A percentile compares a stretch with the other conserved stretches of the same genome.
phyloP scores from a whole-genome alignment of 305 asterid genomes.

The Plantago coronopus region DNA sequence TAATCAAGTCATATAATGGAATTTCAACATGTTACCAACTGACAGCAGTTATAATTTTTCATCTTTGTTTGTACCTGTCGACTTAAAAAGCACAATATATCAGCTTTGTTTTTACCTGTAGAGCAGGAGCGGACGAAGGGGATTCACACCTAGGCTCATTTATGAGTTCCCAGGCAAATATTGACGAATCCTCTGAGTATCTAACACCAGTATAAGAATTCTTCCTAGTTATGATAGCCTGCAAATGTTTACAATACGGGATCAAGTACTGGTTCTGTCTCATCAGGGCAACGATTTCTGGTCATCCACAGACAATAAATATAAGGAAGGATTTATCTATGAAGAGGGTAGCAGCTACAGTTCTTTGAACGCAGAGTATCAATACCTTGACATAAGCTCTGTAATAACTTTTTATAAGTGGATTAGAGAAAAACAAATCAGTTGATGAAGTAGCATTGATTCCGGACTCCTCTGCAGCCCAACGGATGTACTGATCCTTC shows the following conservation, averaged over 20 bases:
- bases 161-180: constrained; percentile 74
- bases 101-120: constrained; percentile 34
- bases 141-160: constrained; percentile 66
- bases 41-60: too few relatives aligned
- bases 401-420: constrained; percentile 39
- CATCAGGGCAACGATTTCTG: background rate
- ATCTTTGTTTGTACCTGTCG: too few relatives aligned
- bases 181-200: constrained; percentile 53
- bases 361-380: background rate
- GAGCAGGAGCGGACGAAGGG: constrained; percentile 38
- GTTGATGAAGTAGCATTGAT: constrained; percentile 29
- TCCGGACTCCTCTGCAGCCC: constrained; percentile 51
- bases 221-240: constrained; percentile 48
- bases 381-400: constrained; percentile 50
- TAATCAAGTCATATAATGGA: background rate
- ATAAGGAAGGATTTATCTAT: too few relatives aligned
- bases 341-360: background rate
- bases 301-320: background rate
- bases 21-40: too few relatives aligned
- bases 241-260: constrained; percentile 4
- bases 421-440: constrained; percentile 49
- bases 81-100: background rate
- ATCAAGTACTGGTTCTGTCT: background rate
- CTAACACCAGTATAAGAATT: constrained; percentile 44
- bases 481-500: constrained; percentile 51